Evolutionary conservation across 495 filamentous ascomycete genomes (phyloP).

Genomic region (Clohesyomyces aquaticus): DNA sequence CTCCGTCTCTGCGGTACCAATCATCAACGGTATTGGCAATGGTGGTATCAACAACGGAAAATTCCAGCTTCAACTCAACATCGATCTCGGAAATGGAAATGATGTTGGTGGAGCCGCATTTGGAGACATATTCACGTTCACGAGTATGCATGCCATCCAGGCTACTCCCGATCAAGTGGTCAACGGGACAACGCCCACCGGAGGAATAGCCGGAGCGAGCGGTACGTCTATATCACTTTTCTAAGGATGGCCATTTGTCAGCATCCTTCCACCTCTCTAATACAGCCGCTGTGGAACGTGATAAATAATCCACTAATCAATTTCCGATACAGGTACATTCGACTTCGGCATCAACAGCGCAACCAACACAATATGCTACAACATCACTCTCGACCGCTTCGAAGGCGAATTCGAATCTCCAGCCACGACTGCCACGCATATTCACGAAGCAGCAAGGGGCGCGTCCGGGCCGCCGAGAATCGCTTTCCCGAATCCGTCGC

Average conservation of each 20-base stretch:
- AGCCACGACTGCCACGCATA: constrained; percentile 50
- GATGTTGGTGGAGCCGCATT: background rate
- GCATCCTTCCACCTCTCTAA: too few relatives aligned
- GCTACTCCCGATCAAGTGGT: constrained; percentile 49
- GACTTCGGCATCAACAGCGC: constrained; percentile 50
- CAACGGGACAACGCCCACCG: constrained; percentile 46
- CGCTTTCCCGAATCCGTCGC: constrained; percentile 51
- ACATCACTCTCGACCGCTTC: constrained; percentile 48
- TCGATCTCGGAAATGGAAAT: constrained; percentile 16
- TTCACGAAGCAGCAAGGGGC: constrained; percentile 49
- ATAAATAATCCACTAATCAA: too few relatives aligned
- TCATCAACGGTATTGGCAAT: too few relatives aligned
- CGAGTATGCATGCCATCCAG: constrained; percentile 47
- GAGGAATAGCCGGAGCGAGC: constrained; percentile 42
- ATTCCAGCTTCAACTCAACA: constrained; percentile 12
- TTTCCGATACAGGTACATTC: constrained; percentile 49
- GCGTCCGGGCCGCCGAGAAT: constrained; percentile 47
- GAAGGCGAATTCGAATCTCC: constrained; percentile 47
- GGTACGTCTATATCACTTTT: too few relatives aligned
- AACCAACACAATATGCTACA: constrained; percentile 50
- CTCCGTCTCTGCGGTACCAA: too few relatives aligned
- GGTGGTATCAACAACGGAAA: too few relatives aligned
- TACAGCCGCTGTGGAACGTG: too few relatives aligned
- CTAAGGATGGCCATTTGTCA: too few relatives aligned
- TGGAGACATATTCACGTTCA: constrained; percentile 43